Percentiles rank a stretch among this genome's conserved stretches.
Evolutionary conservation across 2,329 filamentous ascomycete genomes (phyloP).

Genomic region (Parastagonospora avenae): DNA sequence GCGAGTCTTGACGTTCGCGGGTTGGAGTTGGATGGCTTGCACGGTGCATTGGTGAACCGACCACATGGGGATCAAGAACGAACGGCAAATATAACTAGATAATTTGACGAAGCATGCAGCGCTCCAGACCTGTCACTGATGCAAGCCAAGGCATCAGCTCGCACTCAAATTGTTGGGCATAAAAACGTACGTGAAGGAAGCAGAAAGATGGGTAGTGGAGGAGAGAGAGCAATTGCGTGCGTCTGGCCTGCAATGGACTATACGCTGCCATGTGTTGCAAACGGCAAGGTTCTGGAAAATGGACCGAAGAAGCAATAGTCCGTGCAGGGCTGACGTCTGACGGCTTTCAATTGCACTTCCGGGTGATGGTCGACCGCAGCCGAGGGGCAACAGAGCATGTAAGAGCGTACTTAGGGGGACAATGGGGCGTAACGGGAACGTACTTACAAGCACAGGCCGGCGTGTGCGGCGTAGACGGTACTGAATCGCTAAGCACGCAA

Average conservation of each 20-base stretch:
- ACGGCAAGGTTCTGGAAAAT: constrained; percentile 39
- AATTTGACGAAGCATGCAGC: constrained; percentile 34
- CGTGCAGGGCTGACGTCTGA: constrained; percentile 48
- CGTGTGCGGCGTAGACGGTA: constrained; percentile 37
- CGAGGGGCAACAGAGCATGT: constrained; percentile 39
- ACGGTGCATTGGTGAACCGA: constrained; percentile 37
- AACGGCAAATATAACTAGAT: constrained; percentile 34
- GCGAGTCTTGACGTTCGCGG: constrained; percentile 30
- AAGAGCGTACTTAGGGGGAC: constrained; percentile 26
- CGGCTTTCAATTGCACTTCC: constrained; percentile 35
- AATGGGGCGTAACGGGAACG: constrained; percentile 18
- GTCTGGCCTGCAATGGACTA: constrained; percentile 41
- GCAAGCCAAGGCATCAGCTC: constrained; percentile 40
- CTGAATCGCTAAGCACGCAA: constrained; percentile 32
- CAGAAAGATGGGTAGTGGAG: constrained; percentile 30
- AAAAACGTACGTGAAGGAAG: constrained; percentile 36
- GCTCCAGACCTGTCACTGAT: constrained; percentile 31
- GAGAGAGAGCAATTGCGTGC: constrained; percentile 41
- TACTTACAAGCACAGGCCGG: constrained; percentile 37
- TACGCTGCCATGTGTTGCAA: constrained; percentile 41
- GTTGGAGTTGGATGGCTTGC: constrained; percentile 36
- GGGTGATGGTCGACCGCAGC: constrained; percentile 41
- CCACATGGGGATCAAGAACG: constrained; percentile 40
- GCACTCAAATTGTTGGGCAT: constrained; percentile 36
- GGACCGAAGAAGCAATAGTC: constrained; percentile 43